Conservation (phyloP, 169 alveolate species). For the Eimeria praecox region DNA sequence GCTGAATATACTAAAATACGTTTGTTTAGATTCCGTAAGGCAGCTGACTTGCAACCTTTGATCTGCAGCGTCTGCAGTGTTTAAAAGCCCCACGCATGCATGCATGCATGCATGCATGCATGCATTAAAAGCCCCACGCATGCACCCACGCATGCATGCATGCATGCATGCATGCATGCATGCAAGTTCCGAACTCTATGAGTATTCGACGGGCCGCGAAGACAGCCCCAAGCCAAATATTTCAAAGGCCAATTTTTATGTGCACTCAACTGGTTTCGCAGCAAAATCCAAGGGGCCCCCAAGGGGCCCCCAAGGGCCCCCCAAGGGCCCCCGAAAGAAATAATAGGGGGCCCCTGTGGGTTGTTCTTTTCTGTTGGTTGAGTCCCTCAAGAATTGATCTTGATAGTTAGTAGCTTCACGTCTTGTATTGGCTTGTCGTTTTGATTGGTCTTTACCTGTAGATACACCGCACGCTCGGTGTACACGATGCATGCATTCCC, state of each 20-base stretch:
- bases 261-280: neutral
- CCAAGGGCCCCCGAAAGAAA: neutral
- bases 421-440: slow-evolving; percentile 74
- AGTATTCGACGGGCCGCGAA: neutral
- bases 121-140: neutral
- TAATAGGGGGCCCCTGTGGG: neutral
- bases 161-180: slow-evolving; percentile 21
- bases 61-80: neutral
- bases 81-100: neutral
- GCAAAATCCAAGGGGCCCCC: too few species aligned
- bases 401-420: slow-evolving; percentile 68
- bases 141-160: neutral
- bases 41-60: too few species aligned
- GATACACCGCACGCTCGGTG: neutral
- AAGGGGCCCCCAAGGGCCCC: too few species aligned
- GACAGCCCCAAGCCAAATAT: neutral
- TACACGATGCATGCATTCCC: too few species aligned
- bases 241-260: neutral
- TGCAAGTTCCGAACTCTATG: neutral
- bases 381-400: slow-evolving; percentile 19
- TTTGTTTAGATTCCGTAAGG: too few species aligned
- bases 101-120: slow-evolving; percentile 21
- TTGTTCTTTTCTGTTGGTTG: neutral
- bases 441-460: slow-evolving; percentile 65
- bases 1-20: too few species aligned